A percentile compares a stretch with the other conserved stretches of the same genome.
Conservation (phyloP, 306 rosid genomes). For the Pueraria montana region DNA sequence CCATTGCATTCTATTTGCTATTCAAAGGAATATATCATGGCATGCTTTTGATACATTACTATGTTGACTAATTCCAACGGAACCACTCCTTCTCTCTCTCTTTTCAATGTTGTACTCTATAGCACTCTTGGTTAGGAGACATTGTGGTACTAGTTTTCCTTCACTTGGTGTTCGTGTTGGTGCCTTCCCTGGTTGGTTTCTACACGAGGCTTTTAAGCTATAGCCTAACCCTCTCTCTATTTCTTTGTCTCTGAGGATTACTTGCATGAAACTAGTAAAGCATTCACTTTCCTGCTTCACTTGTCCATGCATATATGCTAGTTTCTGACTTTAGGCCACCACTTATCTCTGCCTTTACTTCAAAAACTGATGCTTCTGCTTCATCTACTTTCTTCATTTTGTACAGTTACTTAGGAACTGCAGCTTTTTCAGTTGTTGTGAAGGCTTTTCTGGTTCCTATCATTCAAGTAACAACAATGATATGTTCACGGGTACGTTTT, state of each 20-base stretch:
- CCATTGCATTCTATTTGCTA: constrained; percentile 33
- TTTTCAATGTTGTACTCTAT: constrained; percentile 48
- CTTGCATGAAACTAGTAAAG: constrained; percentile 66
- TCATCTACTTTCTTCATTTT: constrained; percentile 51
- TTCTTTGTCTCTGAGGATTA: constrained; percentile 58
- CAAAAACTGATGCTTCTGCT: constrained; percentile 52
- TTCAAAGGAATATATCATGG: constrained; percentile 70
- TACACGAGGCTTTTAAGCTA: constrained; percentile 25
- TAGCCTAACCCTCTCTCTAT: constrained; percentile 35
- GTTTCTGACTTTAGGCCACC: constrained; percentile 49
- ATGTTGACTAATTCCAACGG: constrained; percentile 89
- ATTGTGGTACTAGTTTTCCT: constrained; percentile 49
- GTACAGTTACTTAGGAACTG: constrained; percentile 32
- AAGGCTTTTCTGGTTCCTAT: constrained; percentile 46
- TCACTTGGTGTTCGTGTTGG: constrained; percentile 54
- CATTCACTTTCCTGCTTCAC: constrained; percentile 52
- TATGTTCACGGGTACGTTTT: constrained; percentile 54
- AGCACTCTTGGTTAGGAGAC: constrained; percentile 53
- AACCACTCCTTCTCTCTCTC: constrained; percentile 52
- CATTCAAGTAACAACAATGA: constrained; percentile 48
- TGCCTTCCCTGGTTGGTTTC: constrained; percentile 54
- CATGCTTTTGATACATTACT: constrained; percentile 86
- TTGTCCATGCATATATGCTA: constrained; percentile 43
- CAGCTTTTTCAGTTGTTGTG: constrained; percentile 47
- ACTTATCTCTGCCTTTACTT: constrained; percentile 37